Evolutionary conservation across 2,329 filamentous ascomycete species (phyloP).

Genomic region (Fusarium sulawesiense): DNA sequence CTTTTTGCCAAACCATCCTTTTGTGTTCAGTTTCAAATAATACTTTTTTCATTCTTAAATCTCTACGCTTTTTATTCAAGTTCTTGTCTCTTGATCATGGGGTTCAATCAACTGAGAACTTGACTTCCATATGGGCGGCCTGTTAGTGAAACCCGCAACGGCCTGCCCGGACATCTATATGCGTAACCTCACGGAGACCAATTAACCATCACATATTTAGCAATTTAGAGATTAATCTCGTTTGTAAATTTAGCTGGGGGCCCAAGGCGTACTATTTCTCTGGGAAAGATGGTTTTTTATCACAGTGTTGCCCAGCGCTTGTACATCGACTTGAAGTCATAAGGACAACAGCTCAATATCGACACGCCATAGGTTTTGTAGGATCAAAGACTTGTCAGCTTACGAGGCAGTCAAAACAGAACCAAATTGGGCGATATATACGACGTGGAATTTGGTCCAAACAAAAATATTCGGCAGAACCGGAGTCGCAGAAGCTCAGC

Average conservation of each 20-base stretch:
- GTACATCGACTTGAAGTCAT: not conserved
- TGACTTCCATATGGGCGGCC: not conserved
- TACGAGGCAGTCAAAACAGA: not conserved
- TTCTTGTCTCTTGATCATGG: too few species aligned
- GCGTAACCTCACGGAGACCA: not conserved
- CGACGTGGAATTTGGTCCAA: not conserved
- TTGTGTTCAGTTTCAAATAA: too few species aligned
- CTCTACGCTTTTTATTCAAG: not conserved
- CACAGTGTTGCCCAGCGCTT: not conserved
- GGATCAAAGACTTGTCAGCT: not conserved
- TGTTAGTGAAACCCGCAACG: not conserved
- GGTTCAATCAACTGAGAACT: not conserved
- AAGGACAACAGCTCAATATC: not conserved
- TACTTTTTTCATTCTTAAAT: not conserved
- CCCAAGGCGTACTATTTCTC: not conserved
- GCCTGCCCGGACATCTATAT: not conserved
- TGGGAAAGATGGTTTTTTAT: not conserved
- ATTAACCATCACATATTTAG: not conserved
- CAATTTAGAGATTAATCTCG: not conserved
- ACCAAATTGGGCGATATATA: not conserved
- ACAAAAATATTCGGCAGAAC: not conserved
- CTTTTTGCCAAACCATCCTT: not conserved
- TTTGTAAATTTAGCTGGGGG: not conserved
- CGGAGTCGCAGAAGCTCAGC: not conserved
- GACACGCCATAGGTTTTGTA: not conserved